phyloP scores from a whole-genome alignment of 352 stramenopile genomes.

The Pythium aristosporum region DNA sequence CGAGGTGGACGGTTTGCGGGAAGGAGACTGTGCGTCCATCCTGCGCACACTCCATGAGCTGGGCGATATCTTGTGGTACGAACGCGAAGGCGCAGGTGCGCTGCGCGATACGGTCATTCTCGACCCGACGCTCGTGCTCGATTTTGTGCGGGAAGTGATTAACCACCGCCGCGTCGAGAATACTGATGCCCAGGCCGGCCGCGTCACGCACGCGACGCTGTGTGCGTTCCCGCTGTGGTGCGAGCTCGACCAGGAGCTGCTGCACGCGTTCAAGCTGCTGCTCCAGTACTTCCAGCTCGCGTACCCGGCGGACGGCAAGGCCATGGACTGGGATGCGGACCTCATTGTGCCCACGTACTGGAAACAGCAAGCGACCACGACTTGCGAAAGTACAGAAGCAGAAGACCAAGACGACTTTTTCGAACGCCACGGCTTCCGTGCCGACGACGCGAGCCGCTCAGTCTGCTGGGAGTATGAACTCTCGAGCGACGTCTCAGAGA shows the following conservation, averaged over 20 bases:
- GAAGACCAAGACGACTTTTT: neutral
- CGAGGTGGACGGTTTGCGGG: conserved; percentile 10
- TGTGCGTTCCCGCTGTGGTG: conserved; percentile 11
- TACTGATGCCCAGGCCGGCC: neutral
- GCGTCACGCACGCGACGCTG: conserved; percentile 10
- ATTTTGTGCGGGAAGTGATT: conserved; percentile 28
- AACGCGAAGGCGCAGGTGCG: conserved; percentile 6
- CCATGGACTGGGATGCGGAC: conserved; percentile 25
- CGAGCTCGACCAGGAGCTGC: conserved; percentile 18
- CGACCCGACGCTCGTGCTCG: conserved; percentile 31
- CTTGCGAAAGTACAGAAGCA: neutral
- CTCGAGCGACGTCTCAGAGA: conserved; percentile 17
- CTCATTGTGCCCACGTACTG: conserved; percentile 28
- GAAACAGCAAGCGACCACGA: conserved; percentile 2
- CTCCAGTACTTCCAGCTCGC: conserved; percentile 27
- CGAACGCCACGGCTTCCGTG: conserved; percentile 9
- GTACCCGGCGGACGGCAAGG: conserved; percentile 15
- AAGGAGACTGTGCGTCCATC: conserved; percentile 11
- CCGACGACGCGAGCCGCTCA: neutral
- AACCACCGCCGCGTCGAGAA: conserved; percentile 7
- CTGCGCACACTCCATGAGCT: conserved; percentile 22
- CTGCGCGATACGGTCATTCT: conserved; percentile 14
- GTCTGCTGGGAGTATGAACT: conserved; percentile 28
- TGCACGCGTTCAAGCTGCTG: conserved; percentile 25
- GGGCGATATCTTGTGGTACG: conserved; percentile 25